These are phyloP conservation scores for Melocanna baccifera DNA, from an alignment of 176 grass and related monocot genomes.

Conservation along the genomic window DNA sequence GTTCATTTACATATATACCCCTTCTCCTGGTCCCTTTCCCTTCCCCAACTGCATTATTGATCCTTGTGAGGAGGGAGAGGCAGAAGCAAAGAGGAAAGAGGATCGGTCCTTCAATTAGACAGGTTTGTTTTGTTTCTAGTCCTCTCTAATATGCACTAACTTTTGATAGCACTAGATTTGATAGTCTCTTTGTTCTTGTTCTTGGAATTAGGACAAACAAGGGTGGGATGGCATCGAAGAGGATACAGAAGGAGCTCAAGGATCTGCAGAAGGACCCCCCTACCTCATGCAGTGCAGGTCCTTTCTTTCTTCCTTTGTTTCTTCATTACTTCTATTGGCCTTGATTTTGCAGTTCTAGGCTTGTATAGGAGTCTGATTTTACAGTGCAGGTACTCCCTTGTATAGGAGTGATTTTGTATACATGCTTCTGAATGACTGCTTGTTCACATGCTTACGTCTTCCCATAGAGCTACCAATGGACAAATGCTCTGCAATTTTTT, in stretches of 20 bases:
- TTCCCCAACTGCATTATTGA: conserved; percentile 42
- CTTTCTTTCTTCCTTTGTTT: not conserved
- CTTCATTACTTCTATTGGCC: not conserved
- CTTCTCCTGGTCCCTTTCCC: conserved; percentile 16
- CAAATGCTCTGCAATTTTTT: not conserved
- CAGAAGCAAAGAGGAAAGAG: not conserved
- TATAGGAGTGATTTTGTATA: conserved; percentile 22
- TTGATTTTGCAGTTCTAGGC: conserved; percentile 12
- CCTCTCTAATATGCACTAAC: not conserved
- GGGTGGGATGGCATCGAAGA: conserved; percentile 63
- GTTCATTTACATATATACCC: conserved; percentile 44
- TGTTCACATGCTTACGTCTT: conserved; percentile 2
- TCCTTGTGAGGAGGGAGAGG: conserved; percentile 9
- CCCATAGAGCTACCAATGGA: not conserved
- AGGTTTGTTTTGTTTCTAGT: not conserved
- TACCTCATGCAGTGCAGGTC: conserved; percentile 80
- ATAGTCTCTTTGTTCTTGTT: conserved; percentile 6
- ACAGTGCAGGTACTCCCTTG: not conserved
- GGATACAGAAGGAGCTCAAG: conserved; percentile 86
- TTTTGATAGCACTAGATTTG: not conserved
- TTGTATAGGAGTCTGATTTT: conserved; percentile 23
- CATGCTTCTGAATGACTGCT: conserved; percentile 27
- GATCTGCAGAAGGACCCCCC: conserved; percentile 84
- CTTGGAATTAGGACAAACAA: not conserved
- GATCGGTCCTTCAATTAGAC: not conserved